phyloP scores from a whole-genome alignment of 441 rosid genomes.

The Cnidoscolus chayamansa region DNA sequence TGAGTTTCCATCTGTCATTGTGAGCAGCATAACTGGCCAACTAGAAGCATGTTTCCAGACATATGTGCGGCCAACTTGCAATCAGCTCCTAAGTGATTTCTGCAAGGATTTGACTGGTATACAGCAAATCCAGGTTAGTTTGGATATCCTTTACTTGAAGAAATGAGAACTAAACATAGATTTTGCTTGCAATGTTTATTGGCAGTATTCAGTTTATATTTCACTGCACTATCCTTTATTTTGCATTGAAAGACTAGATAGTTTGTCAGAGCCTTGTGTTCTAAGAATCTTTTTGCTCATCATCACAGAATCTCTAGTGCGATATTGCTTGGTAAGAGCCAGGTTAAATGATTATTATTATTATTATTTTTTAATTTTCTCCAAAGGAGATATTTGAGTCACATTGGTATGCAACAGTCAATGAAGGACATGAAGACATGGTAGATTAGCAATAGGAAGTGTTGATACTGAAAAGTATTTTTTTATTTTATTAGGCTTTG shows the following conservation, averaged over 20 bases:
- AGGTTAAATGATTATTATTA: not conserved
- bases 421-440: no score
- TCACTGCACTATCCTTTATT: not conserved
- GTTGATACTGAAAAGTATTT: no score
- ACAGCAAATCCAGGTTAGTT: slow-evolving; percentile 57
- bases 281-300: not conserved
- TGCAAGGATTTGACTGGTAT: slow-evolving; percentile 76
- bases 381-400: no score
- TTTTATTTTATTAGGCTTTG: no score
- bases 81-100: slow-evolving; percentile 58
- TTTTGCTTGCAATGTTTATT: not conserved
- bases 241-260: not conserved
- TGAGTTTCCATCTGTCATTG: slow-evolving; percentile 70
- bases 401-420: no score
- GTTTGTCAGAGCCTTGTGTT: not conserved
- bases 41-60: slow-evolving; percentile 63
- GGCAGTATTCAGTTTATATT: not conserved
- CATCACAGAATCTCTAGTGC: not conserved
- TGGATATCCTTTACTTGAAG: slow-evolving; percentile 1
- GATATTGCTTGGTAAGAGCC: not conserved
- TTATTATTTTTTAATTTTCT: no score
- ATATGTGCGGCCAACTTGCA: slow-evolving; percentile 65
- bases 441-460: no score
- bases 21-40: slow-evolving; percentile 57
- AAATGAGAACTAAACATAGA: not conserved